Conservation (phyloP, 106 monocot species). For the Dendrobium chrysotoxum region DNA sequence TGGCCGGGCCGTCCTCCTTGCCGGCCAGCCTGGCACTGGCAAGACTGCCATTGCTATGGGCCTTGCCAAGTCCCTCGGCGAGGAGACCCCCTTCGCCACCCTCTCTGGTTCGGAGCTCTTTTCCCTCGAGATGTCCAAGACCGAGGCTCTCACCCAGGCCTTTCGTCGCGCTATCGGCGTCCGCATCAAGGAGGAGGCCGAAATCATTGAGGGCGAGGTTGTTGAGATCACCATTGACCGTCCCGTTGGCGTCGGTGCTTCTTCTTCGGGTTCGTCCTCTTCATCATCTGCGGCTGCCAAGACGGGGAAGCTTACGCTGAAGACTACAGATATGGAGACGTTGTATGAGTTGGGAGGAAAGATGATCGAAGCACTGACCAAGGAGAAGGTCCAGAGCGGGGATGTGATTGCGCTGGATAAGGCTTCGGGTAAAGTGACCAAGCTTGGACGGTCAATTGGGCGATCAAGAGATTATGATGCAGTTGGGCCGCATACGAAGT, state of each 20-base stretch:
- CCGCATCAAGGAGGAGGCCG: constrained; percentile 95
- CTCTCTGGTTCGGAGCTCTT: constrained; percentile 73
- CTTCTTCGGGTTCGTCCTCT: not conserved
- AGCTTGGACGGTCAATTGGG: constrained; percentile 60
- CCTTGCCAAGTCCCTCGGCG: constrained; percentile 75
- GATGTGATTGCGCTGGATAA: constrained; percentile 60
- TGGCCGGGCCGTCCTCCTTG: constrained; percentile 80
- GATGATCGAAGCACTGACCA: constrained; percentile 84
- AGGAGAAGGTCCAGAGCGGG: constrained; percentile 89
- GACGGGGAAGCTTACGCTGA: constrained; percentile 58
- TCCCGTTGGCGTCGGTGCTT: constrained; percentile 25
- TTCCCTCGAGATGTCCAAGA: constrained; percentile 62
- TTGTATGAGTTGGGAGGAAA: constrained; percentile 85
- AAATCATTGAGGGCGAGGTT: constrained; percentile 98
- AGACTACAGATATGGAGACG: constrained; percentile 76
- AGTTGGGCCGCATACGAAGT: constrained; percentile 70
- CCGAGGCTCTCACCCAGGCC: constrained; percentile 14
- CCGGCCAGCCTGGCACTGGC: constrained; percentile 96
- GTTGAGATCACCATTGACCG: constrained; percentile 88
- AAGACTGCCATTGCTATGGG: constrained; percentile 95
- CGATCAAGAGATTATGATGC: constrained; percentile 70
- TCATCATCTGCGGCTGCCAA: constrained; percentile 21
- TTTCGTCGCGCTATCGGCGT: constrained; percentile 65
- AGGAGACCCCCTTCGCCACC: constrained; percentile 77
- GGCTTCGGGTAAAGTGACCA: constrained; percentile 63